phyloP scores from a whole-genome alignment of 2,329 filamentous ascomycete species.

The Neophaeococcomyces mojaviensis region DNA sequence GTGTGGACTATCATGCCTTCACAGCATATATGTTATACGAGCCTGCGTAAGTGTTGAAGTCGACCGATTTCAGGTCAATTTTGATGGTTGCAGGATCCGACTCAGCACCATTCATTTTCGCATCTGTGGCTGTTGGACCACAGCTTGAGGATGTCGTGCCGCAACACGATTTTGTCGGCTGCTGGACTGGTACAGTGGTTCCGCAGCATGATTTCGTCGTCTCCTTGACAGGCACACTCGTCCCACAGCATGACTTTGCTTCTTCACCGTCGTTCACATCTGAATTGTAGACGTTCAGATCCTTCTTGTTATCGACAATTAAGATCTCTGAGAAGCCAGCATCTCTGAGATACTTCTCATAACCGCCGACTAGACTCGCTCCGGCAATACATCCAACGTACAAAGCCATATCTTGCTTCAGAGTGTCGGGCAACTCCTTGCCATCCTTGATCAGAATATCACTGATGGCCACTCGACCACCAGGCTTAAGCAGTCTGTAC shows the following conservation, averaged over 20 bases:
- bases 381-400: constrained; percentile 57
- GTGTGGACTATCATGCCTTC: constrained; percentile 27
- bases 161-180: constrained; percentile 7
- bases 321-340: constrained; percentile 46
- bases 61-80: constrained; percentile 24
- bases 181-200: neutral
- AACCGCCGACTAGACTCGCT: constrained; percentile 46
- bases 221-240: constrained; percentile 2
- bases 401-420: constrained; percentile 44
- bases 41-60: constrained; percentile 47
- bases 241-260: constrained; percentile 20
- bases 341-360: constrained; percentile 44
- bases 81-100: constrained; percentile 5
- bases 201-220: constrained; percentile 20
- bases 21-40: constrained; percentile 47
- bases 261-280: constrained; percentile 6
- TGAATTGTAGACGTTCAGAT: constrained; percentile 28
- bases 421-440: constrained; percentile 40
- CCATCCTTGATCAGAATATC: constrained; percentile 44
- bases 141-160: neutral
- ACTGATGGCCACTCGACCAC: constrained; percentile 52
- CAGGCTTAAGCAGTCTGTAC: constrained; percentile 48
- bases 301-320: constrained; percentile 39
- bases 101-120: neutral
- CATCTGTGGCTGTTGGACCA: neutral